phyloP scores from a whole-genome alignment of 2,329 filamentous ascomycete species.

The Penicillium sp. region DNA sequence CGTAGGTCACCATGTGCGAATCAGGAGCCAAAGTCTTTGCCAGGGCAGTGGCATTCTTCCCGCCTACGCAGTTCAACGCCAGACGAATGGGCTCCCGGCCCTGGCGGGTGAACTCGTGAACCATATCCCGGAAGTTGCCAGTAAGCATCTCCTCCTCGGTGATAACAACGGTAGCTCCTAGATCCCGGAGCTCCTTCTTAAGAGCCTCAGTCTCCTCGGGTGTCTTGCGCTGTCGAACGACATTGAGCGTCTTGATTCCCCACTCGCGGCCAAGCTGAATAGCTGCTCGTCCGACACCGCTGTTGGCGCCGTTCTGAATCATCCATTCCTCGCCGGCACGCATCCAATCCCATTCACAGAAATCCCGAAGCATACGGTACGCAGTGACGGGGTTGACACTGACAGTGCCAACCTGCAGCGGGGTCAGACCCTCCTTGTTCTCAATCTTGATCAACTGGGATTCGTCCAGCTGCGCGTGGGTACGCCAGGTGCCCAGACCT shows the following conservation, averaged over 20 bases:
- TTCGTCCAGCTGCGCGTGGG: conserved; percentile 70
- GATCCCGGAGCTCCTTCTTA: conserved; percentile 57
- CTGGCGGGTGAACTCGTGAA: conserved; percentile 67
- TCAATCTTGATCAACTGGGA: conserved; percentile 66
- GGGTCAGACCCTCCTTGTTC: conserved; percentile 66
- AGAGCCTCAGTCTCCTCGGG: conserved; percentile 63
- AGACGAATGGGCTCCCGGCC: conserved; percentile 71
- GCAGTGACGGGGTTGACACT: conserved; percentile 92
- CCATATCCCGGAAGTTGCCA: conserved; percentile 47
- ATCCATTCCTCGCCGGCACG: conserved; percentile 78
- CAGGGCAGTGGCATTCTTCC: conserved; percentile 74
- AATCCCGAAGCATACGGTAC: conserved; percentile 87
- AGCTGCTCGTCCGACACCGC: conserved; percentile 83
- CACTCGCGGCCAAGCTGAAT: conserved; percentile 83
- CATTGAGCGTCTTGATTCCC: conserved; percentile 88
- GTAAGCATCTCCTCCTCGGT: conserved; percentile 58
- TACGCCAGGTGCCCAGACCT: conserved; percentile 91
- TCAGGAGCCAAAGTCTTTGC: conserved; percentile 69
- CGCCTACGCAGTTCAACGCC: conserved; percentile 90
- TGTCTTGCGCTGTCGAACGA: conserved; percentile 71
- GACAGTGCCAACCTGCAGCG: conserved; percentile 81
- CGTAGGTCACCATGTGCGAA: conserved; percentile 85
- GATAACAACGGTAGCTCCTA: conserved; percentile 64
- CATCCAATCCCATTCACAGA: conserved; percentile 55
- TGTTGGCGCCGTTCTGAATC: conserved; percentile 95